These are phyloP conservation scores for Dorcoceras hygrometricum DNA, from an alignment of 257 asterid species.

Conservation along the genomic window DNA sequence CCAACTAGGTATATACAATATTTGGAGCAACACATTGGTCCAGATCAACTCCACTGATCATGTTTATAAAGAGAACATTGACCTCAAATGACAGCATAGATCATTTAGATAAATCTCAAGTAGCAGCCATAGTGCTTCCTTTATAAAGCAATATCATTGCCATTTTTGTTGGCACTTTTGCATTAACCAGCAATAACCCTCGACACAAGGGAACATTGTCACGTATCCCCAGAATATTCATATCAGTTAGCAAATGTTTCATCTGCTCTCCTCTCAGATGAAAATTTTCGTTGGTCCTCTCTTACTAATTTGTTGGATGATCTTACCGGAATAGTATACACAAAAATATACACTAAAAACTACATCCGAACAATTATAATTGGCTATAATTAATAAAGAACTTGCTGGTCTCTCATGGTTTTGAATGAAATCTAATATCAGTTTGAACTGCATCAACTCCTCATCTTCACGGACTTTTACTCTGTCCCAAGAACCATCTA, in stretches of 20 bases:
- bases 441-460: conserved; percentile 39
- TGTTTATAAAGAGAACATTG: neutral
- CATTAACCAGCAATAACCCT: neutral
- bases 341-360: no score
- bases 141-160: neutral
- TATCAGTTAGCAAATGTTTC: no score
- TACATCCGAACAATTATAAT: neutral
- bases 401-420: no score
- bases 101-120: neutral
- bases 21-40: neutral
- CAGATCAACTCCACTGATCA: neutral
- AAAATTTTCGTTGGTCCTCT: no score
- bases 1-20: no score
- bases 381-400: no score
- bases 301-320: no score
- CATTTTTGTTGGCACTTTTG: no score
- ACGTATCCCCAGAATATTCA: neutral
- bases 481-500: conserved; percentile 66
- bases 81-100: neutral
- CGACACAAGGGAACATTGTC: neutral
- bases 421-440: conserved; percentile 30
- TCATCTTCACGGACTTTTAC: conserved; percentile 61
- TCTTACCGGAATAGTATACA: no score
- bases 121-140: neutral
- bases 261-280: no score